Conservation (phyloP, 78 protist species). For the Chrysochromulina tobinii region DNA sequence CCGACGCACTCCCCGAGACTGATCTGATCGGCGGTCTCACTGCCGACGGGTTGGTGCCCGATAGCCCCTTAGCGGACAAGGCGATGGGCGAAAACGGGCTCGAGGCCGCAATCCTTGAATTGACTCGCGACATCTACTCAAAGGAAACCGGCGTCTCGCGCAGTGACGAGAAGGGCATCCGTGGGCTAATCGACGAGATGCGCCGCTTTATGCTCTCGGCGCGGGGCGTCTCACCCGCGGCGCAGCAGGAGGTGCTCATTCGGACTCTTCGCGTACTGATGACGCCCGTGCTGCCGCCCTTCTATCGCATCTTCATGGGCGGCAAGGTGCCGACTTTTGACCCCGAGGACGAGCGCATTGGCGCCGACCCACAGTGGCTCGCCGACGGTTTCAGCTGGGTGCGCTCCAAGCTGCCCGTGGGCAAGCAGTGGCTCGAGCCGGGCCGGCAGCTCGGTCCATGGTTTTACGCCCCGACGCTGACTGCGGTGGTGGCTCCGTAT, state of each 20-base stretch:
- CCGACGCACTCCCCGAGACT: background rate
- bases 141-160: background rate
- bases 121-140: background rate
- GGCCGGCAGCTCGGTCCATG: background rate
- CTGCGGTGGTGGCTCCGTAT: background rate
- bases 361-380: background rate
- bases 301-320: conserved; percentile 26
- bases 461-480: background rate
- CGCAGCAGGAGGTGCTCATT: background rate
- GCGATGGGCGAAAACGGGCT: background rate
- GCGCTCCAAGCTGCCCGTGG: background rate
- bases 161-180: background rate
- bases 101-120: background rate
- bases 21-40: background rate
- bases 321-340: background rate
- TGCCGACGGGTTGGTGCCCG: background rate
- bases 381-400: background rate
- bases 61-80: background rate
- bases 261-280: background rate
- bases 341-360: background rate
- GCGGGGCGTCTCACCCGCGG: background rate
- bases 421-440: background rate
- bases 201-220: background rate
- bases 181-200: background rate
- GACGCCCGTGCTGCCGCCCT: conserved; percentile 11